phyloP scores from a whole-genome alignment of 192 early-diverging fungal species.

The Rhizophagus prolifer region DNA sequence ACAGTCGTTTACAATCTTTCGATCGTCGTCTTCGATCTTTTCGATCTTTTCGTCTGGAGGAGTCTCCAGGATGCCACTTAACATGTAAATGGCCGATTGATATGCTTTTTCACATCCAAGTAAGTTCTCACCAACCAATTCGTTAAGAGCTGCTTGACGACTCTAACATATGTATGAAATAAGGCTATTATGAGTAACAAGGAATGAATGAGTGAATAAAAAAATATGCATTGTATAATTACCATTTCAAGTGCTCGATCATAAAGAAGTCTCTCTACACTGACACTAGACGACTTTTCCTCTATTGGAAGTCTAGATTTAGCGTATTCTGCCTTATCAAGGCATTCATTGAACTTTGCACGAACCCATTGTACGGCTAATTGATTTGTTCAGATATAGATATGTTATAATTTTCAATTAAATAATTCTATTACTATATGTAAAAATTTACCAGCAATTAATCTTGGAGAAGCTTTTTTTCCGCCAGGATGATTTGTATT shows the following conservation, averaged over 20 bases:
- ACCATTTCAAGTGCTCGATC: slow-evolving; percentile 71
- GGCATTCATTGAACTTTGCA: slow-evolving; percentile 84
- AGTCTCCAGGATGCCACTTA: slow-evolving; percentile 66
- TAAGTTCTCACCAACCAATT: slow-evolving; percentile 62
- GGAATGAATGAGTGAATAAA: background rate
- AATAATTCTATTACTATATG: background rate
- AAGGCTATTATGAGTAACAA: background rate
- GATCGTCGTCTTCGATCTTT: slow-evolving; percentile 55
- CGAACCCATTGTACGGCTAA: slow-evolving; percentile 86
- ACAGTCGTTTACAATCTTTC: slow-evolving; percentile 54
- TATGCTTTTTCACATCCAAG: slow-evolving; percentile 72
- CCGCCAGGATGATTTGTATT: slow-evolving; percentile 27
- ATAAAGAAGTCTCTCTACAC: slow-evolving; percentile 71
- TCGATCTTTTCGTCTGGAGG: slow-evolving; percentile 43
- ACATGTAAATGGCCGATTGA: slow-evolving; percentile 73
- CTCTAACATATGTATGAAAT: slow-evolving; percentile 39
- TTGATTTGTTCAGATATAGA: slow-evolving; percentile 46
- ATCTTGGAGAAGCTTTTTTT: slow-evolving; percentile 39
- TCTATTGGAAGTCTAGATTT: slow-evolving; percentile 53
- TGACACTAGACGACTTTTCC: slow-evolving; percentile 47
- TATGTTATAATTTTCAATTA: background rate
- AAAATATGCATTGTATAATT: slow-evolving; percentile 9
- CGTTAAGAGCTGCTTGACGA: slow-evolving; percentile 61
- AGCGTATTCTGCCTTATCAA: slow-evolving; percentile 77
- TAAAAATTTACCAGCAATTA: slow-evolving; percentile 36